Base-by-base conservation (phyloP, 257 asterid species). In the Solanum paucissectum region DNA sequence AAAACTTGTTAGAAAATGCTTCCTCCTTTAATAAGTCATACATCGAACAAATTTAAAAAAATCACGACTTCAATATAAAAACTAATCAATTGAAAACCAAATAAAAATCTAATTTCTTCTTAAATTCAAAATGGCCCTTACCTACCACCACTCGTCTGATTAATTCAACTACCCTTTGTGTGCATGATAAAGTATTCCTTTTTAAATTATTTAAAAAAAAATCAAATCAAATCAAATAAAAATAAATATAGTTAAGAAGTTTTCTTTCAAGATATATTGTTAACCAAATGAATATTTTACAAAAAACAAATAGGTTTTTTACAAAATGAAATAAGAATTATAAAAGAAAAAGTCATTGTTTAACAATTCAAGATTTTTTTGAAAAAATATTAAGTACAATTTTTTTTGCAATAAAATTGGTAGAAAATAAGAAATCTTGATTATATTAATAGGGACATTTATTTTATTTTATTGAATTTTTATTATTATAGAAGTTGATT, bases 101-200 rank as follows among this genome's bases (percentile, higher is more conserved):
- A 68, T 32, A 16, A 71, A 32, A 71, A 33, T 14, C 8, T 13
- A 40, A 25, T 42, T 44, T 16, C 8, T 46, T 27, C 21, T 16
- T 81, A 4, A 46, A 32, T 49, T 49, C 68, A 29, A 82, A 49
- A 82, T 49, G 6, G 62, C 40, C 62, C 69, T 49, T 82, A 82
- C 69, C 86, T 29, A 82, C 86, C 86, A 82, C 14, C 29, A 27
- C 60, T 81, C 4, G 29, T 46, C 11, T 81, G 44, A 49, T 29
- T 81, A 81, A 49, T 82, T 79, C 21, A 18, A 49, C 44, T 6
- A 82, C 85, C 68, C 42, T 81, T 81, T 5, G 85, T 36, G 86
- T 32, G 20, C 69, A 18, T 49, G 44, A 49, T 6, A 82, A 16
- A 18, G n/a, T 46, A 82, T 82, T 49, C 44, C 44, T 4, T 81